Percentiles rank a stretch among this genome's conserved stretches.
Conservation (phyloP, 2,329 filamentous ascomycete genomes). For the Colletotrichum sp. region DNA sequence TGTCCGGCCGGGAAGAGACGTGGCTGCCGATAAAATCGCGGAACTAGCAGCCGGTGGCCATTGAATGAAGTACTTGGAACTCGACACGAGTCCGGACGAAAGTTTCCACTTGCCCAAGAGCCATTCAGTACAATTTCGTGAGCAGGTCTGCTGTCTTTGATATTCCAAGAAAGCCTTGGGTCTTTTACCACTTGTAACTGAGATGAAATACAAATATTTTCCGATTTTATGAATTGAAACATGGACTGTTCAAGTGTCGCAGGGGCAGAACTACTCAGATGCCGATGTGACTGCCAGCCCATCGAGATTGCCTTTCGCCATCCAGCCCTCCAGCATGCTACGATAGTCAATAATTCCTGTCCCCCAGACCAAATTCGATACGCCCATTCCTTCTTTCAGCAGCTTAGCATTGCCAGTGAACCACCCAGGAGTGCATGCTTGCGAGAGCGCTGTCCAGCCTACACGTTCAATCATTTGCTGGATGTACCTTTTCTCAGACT, state of each 20-base stretch:
- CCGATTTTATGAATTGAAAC: not conserved
- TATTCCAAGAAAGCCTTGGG: not conserved
- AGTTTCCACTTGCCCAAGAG: not conserved
- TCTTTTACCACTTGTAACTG: not conserved
- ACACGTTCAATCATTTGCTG: not conserved
- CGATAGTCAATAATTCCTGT: not conserved
- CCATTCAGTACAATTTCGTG: not conserved
- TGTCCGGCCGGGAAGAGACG: conserved; percentile 1
- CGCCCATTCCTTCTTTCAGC: not conserved
- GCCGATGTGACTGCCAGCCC: not conserved
- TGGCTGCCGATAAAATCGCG: conserved; percentile 12
- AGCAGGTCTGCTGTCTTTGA: not conserved
- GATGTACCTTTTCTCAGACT: not conserved
- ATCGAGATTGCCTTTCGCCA: not conserved
- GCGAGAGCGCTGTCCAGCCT: not conserved
- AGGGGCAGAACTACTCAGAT: not conserved
- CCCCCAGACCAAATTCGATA: not conserved
- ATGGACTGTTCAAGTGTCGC: not conserved
- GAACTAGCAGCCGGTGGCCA: not conserved
- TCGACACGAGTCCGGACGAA: not conserved
- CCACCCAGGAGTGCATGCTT: not conserved
- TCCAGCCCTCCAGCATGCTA: not conserved
- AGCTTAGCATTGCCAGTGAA: not conserved
- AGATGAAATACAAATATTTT: not conserved
- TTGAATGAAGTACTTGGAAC: not conserved